A percentile compares a stretch with the other conserved stretches of the same genome.
phyloP scores from a whole-genome alignment of 208 protist genomes.

The Leishmania guyanensis region DNA sequence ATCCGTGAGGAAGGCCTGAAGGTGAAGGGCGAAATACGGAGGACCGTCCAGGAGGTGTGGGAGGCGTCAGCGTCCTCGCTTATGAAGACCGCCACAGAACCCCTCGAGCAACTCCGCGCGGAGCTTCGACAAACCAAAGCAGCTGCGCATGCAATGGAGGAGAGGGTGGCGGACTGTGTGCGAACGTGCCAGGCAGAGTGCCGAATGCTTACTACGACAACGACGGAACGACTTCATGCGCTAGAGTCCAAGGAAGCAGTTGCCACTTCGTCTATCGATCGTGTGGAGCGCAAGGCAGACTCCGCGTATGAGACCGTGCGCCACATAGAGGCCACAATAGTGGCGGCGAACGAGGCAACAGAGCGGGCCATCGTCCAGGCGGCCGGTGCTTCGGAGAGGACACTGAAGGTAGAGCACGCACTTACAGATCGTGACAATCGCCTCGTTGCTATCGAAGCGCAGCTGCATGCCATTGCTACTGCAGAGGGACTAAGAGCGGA shows the following conservation, averaged over 20 bases:
- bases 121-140: slow-evolving; percentile 41
- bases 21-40: slow-evolving; percentile 34
- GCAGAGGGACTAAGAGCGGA: slow-evolving; percentile 64
- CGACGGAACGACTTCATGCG: slow-evolving; percentile 66
- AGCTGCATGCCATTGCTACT: slow-evolving; percentile 51
- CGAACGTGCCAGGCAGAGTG: slow-evolving; percentile 56
- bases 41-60: slow-evolving; percentile 63
- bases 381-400: slow-evolving; percentile 46
- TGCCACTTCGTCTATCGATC: slow-evolving; percentile 52
- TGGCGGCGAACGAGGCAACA: slow-evolving; percentile 40
- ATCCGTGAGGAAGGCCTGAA: slow-evolving; percentile 37
- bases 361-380: slow-evolving; percentile 39
- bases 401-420: slow-evolving; percentile 57
- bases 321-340: slow-evolving; percentile 41
- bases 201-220: slow-evolving; percentile 41
- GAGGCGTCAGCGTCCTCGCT: slow-evolving; percentile 41
- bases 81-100: slow-evolving; percentile 43
- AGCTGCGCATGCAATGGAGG: slow-evolving; percentile 44
- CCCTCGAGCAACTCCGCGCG: slow-evolving; percentile 39
- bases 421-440: slow-evolving; percentile 69
- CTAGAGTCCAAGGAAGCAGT: slow-evolving; percentile 67
- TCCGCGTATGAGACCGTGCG: slow-evolving; percentile 46
- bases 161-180: slow-evolving; percentile 50
- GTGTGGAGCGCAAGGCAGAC: slow-evolving; percentile 74
- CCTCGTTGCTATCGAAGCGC: slow-evolving; percentile 55